Evolutionary conservation across 495 filamentous ascomycete species (phyloP), one percentile per base, ranked within the genome.

Genomic region (Haplographium delicatum): DNA sequence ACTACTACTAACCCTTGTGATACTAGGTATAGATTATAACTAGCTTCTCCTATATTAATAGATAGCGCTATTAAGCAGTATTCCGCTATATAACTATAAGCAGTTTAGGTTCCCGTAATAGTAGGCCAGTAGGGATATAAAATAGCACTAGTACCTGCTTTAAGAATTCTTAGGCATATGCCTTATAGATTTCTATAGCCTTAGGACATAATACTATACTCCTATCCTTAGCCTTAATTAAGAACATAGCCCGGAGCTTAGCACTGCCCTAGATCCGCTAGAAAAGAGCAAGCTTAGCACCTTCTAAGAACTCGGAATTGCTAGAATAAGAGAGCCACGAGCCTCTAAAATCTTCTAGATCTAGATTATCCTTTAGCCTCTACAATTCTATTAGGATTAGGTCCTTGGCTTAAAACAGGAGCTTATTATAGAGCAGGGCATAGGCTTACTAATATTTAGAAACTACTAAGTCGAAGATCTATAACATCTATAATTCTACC

Each of bases 401-500:
- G 33, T n/a, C 1, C 7, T 35, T n/a, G 6, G 33, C 33, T 18
- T 39, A n/a, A 18, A 53, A 53, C 16, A 53, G 10, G 30, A 53
- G 50, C 50, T 53, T 23, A 35, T 53, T 31, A 24, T 53, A 47
- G 25, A 53, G 44, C 7, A 53, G 50, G 18, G 26, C 19, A 47
- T 47, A 16, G 15, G 50, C 44, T 16, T 49, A 18, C n/a, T 43
- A 22, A 26, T 54, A 54, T 19, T 54, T 28, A 15, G 27, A 54
- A 26, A 49, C 16, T 5, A 54, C 28, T 35, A 54, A 35, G 23
- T 49, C 10, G 1, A 18, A 35, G 38, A 49, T 47, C 30, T 53
- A 23, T 15, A 4, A 26, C 6, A 53, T 47, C 15, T 42, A 24
- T 19, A 53, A 44, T 23, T 54, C 30, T 4, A 54, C 22, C 35